A percentile compares a stretch with the other conserved stretches of the same genome.
These are phyloP conservation scores for Salix suchowensis DNA, from an alignment of 345 rosid genomes.

Conservation along the genomic window DNA sequence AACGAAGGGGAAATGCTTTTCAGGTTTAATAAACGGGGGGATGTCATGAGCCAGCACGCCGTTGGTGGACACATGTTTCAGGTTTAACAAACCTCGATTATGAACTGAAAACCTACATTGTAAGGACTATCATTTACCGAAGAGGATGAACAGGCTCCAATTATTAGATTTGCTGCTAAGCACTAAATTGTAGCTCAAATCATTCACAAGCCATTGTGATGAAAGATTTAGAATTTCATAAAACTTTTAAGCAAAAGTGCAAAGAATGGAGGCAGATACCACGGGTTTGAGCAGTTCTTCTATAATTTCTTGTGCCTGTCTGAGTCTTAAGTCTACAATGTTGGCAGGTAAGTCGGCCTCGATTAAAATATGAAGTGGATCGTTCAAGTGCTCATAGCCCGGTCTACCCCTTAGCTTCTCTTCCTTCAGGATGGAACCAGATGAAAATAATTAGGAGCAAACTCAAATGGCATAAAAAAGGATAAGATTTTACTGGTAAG, in stretches of 20 bases:
- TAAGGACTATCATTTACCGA: no score
- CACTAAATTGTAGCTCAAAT: neutral
- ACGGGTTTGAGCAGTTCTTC: constrained; percentile 93
- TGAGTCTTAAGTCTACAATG: constrained; percentile 39
- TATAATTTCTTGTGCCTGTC: constrained; percentile 55
- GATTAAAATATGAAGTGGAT: constrained; percentile 46
- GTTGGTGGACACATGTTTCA: neutral
- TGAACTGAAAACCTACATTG: neutral
- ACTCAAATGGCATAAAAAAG: neutral
- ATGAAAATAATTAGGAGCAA: constrained; percentile 12
- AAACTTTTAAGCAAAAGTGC: neutral
- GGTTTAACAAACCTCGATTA: neutral
- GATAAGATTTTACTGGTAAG: neutral
- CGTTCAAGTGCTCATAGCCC: constrained; percentile 49
- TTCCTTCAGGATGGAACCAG: constrained; percentile 22
- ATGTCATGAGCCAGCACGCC: neutral
- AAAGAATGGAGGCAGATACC: constrained; percentile 42
- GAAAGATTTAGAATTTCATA: neutral
- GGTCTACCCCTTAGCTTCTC: constrained; percentile 46
- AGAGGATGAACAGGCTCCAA: neutral
- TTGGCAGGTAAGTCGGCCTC: constrained; percentile 50
- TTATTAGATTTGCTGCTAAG: neutral
- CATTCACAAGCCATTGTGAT: neutral
- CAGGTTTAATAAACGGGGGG: neutral
- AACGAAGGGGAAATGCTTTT: neutral